A percentile compares a stretch with the other conserved stretches of the same genome.
These are phyloP conservation scores for Saturnispora sekii DNA, from an alignment of 805 yeast species.

Conservation along the genomic window DNA sequence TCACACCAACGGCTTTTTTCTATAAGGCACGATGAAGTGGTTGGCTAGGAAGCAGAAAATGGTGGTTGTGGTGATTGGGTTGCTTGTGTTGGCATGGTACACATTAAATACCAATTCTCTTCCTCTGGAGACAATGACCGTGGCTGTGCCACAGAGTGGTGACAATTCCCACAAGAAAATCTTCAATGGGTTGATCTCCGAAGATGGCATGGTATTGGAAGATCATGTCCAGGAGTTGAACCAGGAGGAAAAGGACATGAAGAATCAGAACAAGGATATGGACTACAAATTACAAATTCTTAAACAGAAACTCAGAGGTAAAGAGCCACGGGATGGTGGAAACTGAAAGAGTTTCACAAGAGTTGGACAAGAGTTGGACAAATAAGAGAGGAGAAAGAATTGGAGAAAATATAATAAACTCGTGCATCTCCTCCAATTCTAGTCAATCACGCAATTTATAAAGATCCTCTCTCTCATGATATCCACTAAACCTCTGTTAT, in stretches of 20 bases:
- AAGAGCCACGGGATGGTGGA: neutral
- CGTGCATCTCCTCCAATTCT: no score
- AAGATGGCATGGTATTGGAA: neutral
- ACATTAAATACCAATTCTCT: neutral
- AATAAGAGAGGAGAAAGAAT: no score
- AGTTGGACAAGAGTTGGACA: no score
- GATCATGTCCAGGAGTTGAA: slow-evolving; percentile 3
- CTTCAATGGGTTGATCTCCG: slow-evolving; percentile 3
- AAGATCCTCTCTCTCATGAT: no score
- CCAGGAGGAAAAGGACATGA: neutral
- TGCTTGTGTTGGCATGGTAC: no score
- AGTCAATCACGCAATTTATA: no score
- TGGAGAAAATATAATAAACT: no score
- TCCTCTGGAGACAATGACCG: neutral
- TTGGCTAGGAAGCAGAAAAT: no score
- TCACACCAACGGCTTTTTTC: no score
- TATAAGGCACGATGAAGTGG: no score
- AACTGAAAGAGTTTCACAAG: neutral
- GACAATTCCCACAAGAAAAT: neutral
- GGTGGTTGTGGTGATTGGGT: no score
- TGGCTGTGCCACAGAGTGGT: neutral
- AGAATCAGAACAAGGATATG: neutral
- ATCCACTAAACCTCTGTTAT: no score
- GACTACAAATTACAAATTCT: neutral
- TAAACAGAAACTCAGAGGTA: slow-evolving; percentile 1